Conservation (phyloP, 768 basidiomycete genomes). For the Calocybe gangraenosa region DNA sequence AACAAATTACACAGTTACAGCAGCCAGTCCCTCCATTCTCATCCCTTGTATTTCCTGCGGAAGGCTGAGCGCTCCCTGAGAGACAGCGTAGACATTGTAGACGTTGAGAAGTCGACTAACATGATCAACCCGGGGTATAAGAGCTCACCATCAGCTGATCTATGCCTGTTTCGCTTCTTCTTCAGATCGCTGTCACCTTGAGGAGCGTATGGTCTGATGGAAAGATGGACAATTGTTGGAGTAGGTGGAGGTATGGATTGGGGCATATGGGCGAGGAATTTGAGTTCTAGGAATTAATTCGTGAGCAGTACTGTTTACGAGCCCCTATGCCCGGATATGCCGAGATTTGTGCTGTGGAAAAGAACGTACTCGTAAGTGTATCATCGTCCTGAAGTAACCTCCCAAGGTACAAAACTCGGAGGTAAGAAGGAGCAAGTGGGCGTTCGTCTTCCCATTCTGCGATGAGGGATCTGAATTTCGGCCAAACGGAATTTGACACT, state of each 20-base stretch:
- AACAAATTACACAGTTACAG: slow-evolving; percentile 20
- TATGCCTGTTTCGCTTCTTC: slow-evolving; percentile 45
- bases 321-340: neutral
- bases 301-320: neutral
- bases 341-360: too few relatives aligned
- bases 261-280: slow-evolving; percentile 34
- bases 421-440: slow-evolving; percentile 72
- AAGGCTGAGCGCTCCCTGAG: neutral
- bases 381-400: slow-evolving; percentile 85
- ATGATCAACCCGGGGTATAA: neutral
- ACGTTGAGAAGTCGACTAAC: too few relatives aligned
- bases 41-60: slow-evolving; percentile 4
- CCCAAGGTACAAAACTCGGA: slow-evolving; percentile 73
- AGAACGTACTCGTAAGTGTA: slow-evolving; percentile 55
- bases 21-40: slow-evolving; percentile 9
- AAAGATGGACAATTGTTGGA: slow-evolving; percentile 73
- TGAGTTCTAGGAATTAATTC: slow-evolving; percentile 27
- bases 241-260: slow-evolving; percentile 23
- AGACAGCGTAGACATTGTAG: too few relatives aligned
- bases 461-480: neutral
- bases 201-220: slow-evolving; percentile 57
- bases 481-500: too few relatives aligned
- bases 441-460: slow-evolving; percentile 77
- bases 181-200: slow-evolving; percentile 45
- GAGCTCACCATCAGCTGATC: slow-evolving; percentile 24